Percentiles rank a stretch among this genome's conserved stretches.
phyloP scores from a whole-genome alignment of 2,329 filamentous ascomycete species.

The Pyricularia sp. region DNA sequence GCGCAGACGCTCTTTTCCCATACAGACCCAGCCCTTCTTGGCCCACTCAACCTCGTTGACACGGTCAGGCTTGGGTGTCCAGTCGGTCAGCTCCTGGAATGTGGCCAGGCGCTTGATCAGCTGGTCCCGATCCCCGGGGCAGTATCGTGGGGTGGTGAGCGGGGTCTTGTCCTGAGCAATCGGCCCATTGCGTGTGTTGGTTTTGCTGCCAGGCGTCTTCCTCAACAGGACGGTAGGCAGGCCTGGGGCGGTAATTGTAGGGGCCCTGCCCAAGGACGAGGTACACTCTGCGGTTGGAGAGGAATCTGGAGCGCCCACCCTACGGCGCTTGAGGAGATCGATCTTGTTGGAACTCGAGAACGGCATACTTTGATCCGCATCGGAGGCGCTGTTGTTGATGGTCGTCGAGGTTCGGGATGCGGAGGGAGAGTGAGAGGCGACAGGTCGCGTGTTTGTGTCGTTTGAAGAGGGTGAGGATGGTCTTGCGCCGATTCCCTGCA shows the following conservation, averaged over 20 bases:
- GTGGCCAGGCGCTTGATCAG: constrained; percentile 76
- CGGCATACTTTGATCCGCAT: neutral
- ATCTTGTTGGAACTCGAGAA: neutral
- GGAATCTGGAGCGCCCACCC: constrained; percentile 33
- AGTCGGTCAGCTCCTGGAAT: constrained; percentile 84
- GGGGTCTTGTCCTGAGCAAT: constrained; percentile 14
- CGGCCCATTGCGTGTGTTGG: constrained; percentile 9
- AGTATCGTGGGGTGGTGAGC: constrained; percentile 55
- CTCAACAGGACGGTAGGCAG: constrained; percentile 26
- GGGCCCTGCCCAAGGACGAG: constrained; percentile 11
- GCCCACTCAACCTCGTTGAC: constrained; percentile 93
- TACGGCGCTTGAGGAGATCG: constrained; percentile 43
- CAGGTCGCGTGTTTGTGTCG: constrained; percentile 12
- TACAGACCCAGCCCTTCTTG: constrained; percentile 83
- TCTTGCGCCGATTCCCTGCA: constrained; percentile 54
- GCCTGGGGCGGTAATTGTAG: constrained; percentile 22
- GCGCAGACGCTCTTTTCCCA: constrained; percentile 71
- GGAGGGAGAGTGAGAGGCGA: neutral
- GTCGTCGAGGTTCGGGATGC: constrained; percentile 6
- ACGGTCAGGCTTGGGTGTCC: constrained; percentile 82
- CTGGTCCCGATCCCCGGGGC: constrained; percentile 74
- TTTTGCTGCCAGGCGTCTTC: constrained; percentile 23
- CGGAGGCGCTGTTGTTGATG: constrained; percentile 11
- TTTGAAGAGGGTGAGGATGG: constrained; percentile 28
- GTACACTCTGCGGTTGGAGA: constrained; percentile 4